phyloP scores from a whole-genome alignment of 1,284 basidiomycete species.

The Cerioporus squamosus region DNA sequence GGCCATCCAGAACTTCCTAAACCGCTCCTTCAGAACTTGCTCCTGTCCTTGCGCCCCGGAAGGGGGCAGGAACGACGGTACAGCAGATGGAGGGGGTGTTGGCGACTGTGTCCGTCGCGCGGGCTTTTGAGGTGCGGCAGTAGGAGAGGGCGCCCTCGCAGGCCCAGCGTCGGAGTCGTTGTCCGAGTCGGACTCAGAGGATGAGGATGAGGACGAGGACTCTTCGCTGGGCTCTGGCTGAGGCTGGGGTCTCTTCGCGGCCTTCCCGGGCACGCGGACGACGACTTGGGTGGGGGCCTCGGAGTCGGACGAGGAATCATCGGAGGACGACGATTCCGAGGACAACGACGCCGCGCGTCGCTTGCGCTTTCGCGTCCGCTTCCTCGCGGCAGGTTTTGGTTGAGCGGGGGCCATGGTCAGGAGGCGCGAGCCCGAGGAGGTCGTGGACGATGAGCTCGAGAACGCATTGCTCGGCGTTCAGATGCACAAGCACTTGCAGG shows the following conservation, averaged over 20 bases:
- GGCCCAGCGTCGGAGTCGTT: conserved; percentile 17
- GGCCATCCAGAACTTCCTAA: conserved; percentile 82
- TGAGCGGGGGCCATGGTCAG: conserved; percentile 26
- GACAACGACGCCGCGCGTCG: conserved; percentile 43
- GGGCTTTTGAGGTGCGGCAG: conserved; percentile 8
- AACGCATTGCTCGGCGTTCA: conserved; percentile 9
- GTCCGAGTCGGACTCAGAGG: conserved; percentile 20
- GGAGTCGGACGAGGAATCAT: conserved; percentile 33
- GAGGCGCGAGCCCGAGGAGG: background rate
- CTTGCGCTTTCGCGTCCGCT: conserved; percentile 46
- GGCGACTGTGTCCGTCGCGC: conserved; percentile 47
- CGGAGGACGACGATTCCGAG: conserved; percentile 37
- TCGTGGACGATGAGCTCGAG: conserved; percentile 9
- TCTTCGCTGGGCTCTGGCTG: conserved; percentile 13
- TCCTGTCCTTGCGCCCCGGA: conserved; percentile 42
- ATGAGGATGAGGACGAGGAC: conserved; percentile 22
- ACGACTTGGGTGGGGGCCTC: conserved; percentile 17
- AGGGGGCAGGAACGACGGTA: conserved; percentile 56
- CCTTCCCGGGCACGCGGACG: conserved; percentile 14
- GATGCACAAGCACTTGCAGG: conserved; percentile 1
- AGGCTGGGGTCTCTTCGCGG: conserved; percentile 5
- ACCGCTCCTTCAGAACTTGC: conserved; percentile 60
- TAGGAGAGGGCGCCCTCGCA: conserved; percentile 6
- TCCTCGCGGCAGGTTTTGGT: conserved; percentile 26
- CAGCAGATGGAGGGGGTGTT: conserved; percentile 51